These are phyloP conservation scores for Panicum hallii DNA, from an alignment of 202 grass and related monocot genomes.

Conservation along the genomic window DNA sequence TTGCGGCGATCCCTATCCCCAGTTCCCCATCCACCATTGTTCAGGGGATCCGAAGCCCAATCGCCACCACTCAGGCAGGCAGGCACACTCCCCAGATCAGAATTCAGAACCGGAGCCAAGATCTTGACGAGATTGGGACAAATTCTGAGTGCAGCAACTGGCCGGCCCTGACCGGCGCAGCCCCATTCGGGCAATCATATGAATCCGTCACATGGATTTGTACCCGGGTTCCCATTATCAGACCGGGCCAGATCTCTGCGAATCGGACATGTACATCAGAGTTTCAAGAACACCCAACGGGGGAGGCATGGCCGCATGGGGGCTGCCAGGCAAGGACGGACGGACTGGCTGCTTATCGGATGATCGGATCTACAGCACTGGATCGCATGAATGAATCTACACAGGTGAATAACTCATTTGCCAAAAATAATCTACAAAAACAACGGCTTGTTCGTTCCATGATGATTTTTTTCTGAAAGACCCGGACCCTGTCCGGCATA, in stretches of 20 bases:
- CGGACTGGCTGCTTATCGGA: constrained; percentile 38
- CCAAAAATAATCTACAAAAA: constrained; percentile 61
- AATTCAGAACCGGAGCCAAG: constrained; percentile 8
- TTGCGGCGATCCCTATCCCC: constrained; percentile 21
- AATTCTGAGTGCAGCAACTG: constrained; percentile 8
- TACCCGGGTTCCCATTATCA: constrained; percentile 49
- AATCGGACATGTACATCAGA: constrained; percentile 50
- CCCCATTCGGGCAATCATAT: constrained; percentile 42
- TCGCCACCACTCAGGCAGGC: background rate
- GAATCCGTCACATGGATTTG: constrained; percentile 50
- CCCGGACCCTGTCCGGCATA: no score
- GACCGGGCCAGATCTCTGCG: constrained; percentile 38
- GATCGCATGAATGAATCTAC: constrained; percentile 46
- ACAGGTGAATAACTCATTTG: constrained; percentile 38
- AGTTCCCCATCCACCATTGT: background rate
- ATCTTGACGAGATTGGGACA: constrained; percentile 23
- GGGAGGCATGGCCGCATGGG: background rate
- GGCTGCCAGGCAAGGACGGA: constrained; percentile 39
- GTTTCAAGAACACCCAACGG: constrained; percentile 45
- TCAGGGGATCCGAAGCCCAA: constrained; percentile 47
- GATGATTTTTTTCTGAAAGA: no score
- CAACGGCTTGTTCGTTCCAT: constrained; percentile 29
- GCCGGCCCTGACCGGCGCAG: constrained; percentile 36
- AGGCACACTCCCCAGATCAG: background rate
- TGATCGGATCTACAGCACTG: constrained; percentile 34